Base-by-base conservation (phyloP, 306 rosid genomes). In the Mucuna pruriens region DNA sequence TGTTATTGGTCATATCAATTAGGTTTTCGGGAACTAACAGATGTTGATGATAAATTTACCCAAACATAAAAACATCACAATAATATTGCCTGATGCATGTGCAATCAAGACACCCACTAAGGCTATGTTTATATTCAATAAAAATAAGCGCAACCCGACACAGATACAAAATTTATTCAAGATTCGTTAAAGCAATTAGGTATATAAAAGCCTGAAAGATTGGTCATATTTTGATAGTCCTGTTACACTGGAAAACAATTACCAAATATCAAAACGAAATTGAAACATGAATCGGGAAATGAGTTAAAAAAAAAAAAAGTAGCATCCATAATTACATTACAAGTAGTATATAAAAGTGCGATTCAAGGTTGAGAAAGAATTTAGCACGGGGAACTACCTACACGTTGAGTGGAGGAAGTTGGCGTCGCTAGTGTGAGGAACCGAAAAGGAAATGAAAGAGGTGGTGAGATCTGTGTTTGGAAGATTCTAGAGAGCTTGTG, bases 391-490 rank as follows among this genome's bases (percentile, higher is more conserved):
- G 46, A 63, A 54, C 23, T 16, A 71, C 45, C 45, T 51, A 51
- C 25, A 12, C 7, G 61, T 16, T 61, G 67, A 38, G 70, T 12
- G 22, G 13, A 33, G 12, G 46, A 68, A 55, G 49, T 57, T 58
- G 42, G 22, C 46, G 25, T 29, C n/a, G 34, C 15, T 13, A 31
- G 11, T n/a, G 73, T 13, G 25, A 33, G 60, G 19, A 55, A 9
- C 26, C 9, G 36, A 26, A 26, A 44, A n/a, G 1, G 8, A 57
- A 29, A 61, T 9, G 31, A 16, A 82, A 48, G 39, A 40, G 40
- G 23, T 25, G 48, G 34, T 38, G 51, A 77, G 88, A 85, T 85
- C 88, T 57, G 42, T 52, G 80, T 55, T 12, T n/a, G 16, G 83
- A 77, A 82, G 78, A 72, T 73, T 51, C 80, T 76, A 81, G 84